Evolutionary conservation across 108 stramenopile species (phyloP), one percentile per base, ranked within the genome.

Genomic region (Skeletonema marinoi): DNA sequence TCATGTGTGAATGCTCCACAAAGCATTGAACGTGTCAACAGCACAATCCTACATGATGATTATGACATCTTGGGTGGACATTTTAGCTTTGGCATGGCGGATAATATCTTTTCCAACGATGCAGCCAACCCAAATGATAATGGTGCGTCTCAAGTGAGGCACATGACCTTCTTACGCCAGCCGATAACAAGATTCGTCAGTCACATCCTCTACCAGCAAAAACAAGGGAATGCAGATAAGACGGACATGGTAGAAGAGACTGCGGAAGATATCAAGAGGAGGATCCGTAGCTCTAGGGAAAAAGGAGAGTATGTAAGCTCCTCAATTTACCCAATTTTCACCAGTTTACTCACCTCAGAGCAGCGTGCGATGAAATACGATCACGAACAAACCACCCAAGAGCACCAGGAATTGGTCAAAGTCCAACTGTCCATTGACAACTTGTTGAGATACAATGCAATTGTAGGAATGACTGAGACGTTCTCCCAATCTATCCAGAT

Each of bases 1-100:
- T 38, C 38, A 9, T n/a, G 71, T 32, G 64, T 12, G 54, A 59
- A 21, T 4, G 61, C 32, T 32, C 30, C 25, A 16, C 2, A 48
- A 46, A 0, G 10, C 16, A 21, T 50, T 46, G 29, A 63, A 10
- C 11, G 10, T 35, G 78, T 67, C 59, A 62, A 60, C 38, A 60
- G 51, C 60, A 39, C 70, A 32, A 74, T 81, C 31, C 31, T 86
- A 35, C 67, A 60, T 48, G 59, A 81, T 31, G 32, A 71, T 12
- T n/a, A 82, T 36, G 87, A 89, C 61, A 74, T 87, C 4, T 64
- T 78, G 44, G 78, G 71, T 14, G 87, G 89, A 11, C 87, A 89
- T 71, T 73, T 80, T 54, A 73, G 72, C 6, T 62, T 89, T 31
- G 87, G 87, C 2, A 65, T 48, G 14, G 72, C 50, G 4, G 76